Evolutionary conservation across 805 yeast species (phyloP).

Genomic region (Kluyveromyces aestuarii): DNA sequence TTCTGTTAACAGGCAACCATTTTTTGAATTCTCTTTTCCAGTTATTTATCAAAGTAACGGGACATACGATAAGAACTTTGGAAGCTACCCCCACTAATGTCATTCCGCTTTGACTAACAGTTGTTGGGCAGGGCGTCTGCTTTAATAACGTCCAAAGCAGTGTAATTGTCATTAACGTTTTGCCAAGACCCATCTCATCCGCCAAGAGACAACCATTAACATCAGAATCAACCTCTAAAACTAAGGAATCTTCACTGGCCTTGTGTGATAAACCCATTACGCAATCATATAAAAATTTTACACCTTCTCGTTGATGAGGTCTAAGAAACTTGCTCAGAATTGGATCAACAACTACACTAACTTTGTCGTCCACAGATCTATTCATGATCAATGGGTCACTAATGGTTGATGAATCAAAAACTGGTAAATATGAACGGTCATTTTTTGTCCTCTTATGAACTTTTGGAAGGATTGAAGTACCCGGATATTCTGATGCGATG

Average conservation of each 20-base stretch:
- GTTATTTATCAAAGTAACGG: conserved; percentile 78
- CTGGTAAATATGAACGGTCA: conserved; percentile 21
- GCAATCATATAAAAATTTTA: conserved; percentile 71
- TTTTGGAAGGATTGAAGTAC: neutral
- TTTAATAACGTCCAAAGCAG: conserved; percentile 74
- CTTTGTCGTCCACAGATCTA: conserved; percentile 19
- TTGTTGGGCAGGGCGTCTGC: conserved; percentile 43
- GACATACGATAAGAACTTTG: conserved; percentile 76
- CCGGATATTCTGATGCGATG: neutral
- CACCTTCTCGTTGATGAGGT: conserved; percentile 83
- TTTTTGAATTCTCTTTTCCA: conserved; percentile 86
- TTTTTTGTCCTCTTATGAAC: neutral
- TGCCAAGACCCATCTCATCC: conserved; percentile 96
- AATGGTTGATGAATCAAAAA: conserved; percentile 31
- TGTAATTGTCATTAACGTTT: conserved; percentile 78
- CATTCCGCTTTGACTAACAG: conserved; percentile 28
- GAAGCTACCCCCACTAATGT: conserved; percentile 31
- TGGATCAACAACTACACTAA: conserved; percentile 56
- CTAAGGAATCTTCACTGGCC: conserved; percentile 5
- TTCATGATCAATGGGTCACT: conserved; percentile 37
- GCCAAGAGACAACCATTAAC: conserved; percentile 73
- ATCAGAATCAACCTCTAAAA: conserved; percentile 19
- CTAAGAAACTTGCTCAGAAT: conserved; percentile 45
- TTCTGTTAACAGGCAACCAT: conserved; percentile 64
- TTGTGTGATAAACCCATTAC: conserved; percentile 53